Evolutionary conservation across 805 yeast genomes (phyloP), one percentile per base, ranked within the genome.

Genomic region (Clavispora fructus): DNA sequence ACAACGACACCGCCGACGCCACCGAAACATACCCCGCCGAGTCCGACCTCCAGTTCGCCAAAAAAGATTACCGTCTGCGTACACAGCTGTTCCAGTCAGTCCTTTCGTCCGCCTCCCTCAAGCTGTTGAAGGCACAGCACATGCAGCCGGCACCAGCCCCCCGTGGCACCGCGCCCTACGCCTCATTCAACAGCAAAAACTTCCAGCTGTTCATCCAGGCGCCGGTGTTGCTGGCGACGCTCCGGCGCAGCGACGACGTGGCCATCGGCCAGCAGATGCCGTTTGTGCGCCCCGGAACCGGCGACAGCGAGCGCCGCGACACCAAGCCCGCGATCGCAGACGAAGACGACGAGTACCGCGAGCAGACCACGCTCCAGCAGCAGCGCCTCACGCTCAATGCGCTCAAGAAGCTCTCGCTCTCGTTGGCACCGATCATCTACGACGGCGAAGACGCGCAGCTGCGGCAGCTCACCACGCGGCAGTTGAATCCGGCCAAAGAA

Each of bases 181-280:
- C 35, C 17, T 32, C 35, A 7, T 52, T 45, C 33, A 48, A 53
- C 37, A 43, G 50, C 30, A 55, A 67, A 53, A 67, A 72, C 55
- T 69, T 70, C 58, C 77, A 72, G 58, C 64, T 71, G 19, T 71
- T 68, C 47, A 72, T 72, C 44, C 77, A 72, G 56, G 77, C 75
- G 1, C 77, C 77, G 1, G 75, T 70, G 5, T 57, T 72, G 39
- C 67, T 71, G 35, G 61, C 68, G 46, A 65, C 68, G 37, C 54
- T 62, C 38, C 66, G 61, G 31, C 48, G 46, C n/a, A 55, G 52
- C 17, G 68, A 68, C 39, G 68, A 68, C 29, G 51, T 63, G 6
- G 68, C 63, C 42, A 72, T 72, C n/a, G 77, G 77, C 23, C 66
- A 67, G 44, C 69, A 65, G 46, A 52, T 67, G 19, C 75, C 76